These are phyloP conservation scores for Flaveria trinervia DNA, from an alignment of 129 eudicot genomes.

Conservation along the genomic window DNA sequence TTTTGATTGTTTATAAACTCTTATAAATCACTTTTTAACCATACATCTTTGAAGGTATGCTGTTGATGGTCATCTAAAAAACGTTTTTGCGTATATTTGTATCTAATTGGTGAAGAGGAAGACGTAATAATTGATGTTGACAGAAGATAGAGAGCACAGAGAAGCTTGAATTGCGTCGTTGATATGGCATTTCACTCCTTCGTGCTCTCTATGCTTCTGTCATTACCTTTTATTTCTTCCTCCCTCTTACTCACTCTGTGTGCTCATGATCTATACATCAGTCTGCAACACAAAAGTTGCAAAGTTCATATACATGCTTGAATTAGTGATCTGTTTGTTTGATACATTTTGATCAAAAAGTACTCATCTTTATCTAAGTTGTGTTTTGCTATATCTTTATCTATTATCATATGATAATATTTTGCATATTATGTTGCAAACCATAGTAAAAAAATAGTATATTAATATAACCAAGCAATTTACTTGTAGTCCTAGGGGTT, in stretches of 20 bases:
- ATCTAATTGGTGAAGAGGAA: background rate
- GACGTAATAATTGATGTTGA: conserved; percentile 45
- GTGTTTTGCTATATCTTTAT: background rate
- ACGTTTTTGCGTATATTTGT: no score
- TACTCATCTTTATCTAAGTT: background rate
- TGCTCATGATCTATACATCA: background rate
- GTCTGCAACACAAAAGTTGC: background rate
- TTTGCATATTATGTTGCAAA: background rate
- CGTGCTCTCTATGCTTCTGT: conserved; percentile 79
- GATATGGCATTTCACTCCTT: conserved; percentile 49
- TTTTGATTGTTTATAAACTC: background rate
- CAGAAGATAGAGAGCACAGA: conserved; percentile 94
- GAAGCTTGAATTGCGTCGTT: conserved; percentile 43
- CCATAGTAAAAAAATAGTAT: background rate
- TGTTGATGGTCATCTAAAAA: no score
- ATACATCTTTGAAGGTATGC: background rate
- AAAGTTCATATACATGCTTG: conserved; percentile 2
- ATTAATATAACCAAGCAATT: background rate
- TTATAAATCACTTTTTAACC: background rate
- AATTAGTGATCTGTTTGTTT: background rate
- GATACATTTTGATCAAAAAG: background rate
- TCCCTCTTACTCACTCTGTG: background rate
- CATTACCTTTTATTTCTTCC: conserved; percentile 44
- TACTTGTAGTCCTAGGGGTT: background rate
- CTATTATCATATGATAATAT: background rate